Percentiles rank a stretch among this genome's conserved stretches.
These are phyloP conservation scores for Protomyces lactucae-debilis DNA, from an alignment of 1,139 yeast species.

Conservation along the genomic window DNA sequence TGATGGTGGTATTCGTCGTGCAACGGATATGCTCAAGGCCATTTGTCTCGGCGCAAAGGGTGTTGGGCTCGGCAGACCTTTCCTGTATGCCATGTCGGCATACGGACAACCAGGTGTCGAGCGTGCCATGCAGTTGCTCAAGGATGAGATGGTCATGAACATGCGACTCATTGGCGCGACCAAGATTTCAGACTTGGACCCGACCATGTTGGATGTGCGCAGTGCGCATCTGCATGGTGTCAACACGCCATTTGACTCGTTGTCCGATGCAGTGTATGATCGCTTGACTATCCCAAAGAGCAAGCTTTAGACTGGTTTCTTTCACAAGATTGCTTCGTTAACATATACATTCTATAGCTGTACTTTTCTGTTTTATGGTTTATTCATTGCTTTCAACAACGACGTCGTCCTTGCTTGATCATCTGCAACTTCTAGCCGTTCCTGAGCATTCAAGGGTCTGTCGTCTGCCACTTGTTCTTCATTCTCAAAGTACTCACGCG, in stretches of 20 bases:
- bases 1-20: slow-evolving; percentile 75
- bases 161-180: slow-evolving; percentile 83
- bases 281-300: slow-evolving; percentile 1
- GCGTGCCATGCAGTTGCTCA: slow-evolving; percentile 50
- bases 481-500: neutral
- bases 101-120: slow-evolving; percentile 72
- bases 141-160: slow-evolving; percentile 77
- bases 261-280: slow-evolving; percentile 31
- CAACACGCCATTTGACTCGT: slow-evolving; percentile 27
- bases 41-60: slow-evolving; percentile 71
- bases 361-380: neutral
- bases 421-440: neutral
- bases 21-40: slow-evolving; percentile 67
- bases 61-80: slow-evolving; percentile 72
- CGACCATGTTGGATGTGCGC: slow-evolving; percentile 39
- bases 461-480: neutral
- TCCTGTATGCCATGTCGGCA: slow-evolving; percentile 60
- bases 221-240: slow-evolving; percentile 5
- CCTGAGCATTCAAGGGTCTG: neutral
- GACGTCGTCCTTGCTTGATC: neutral
- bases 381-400: neutral
- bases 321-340: neutral
- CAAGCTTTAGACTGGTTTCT: neutral
- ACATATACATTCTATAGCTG: neutral
- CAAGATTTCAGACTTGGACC: slow-evolving; percentile 57